Evolutionary conservation across 139 green algal species (phyloP).

Genomic region (Marvania coccoides): DNA sequence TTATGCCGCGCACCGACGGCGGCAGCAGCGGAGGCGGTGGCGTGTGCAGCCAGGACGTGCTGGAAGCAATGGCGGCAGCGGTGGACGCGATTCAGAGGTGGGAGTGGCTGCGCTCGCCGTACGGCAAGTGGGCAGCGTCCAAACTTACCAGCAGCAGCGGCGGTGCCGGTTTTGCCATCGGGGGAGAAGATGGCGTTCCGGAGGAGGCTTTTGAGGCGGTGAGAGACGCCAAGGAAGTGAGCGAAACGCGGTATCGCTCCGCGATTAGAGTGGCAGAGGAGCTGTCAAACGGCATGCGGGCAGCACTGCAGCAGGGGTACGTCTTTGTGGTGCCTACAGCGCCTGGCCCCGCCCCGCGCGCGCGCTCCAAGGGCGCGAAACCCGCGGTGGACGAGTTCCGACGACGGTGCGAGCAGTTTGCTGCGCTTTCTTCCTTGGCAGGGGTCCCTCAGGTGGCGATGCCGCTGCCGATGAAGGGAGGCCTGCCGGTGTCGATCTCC

Average conservation of each 20-base stretch:
- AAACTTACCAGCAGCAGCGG: neutral
- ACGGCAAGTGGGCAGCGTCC: constrained; percentile 8
- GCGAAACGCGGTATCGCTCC: neutral
- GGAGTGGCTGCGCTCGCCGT: constrained; percentile 6
- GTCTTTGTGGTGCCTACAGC: constrained; percentile 29
- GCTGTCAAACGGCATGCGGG: constrained; percentile 7
- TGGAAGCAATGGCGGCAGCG: constrained; percentile 6
- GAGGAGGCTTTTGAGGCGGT: neutral
- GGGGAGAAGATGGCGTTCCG: neutral
- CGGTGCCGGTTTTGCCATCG: neutral
- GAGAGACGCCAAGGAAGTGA: neutral
- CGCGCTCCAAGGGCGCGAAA: too few species aligned
- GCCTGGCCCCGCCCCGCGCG: neutral
- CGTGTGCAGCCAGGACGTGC: neutral
- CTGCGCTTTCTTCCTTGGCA: constrained; percentile 21
- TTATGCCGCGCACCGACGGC: neutral
- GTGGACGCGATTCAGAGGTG: neutral
- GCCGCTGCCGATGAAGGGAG: constrained; percentile 1
- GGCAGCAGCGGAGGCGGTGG: neutral
- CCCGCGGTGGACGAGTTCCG: neutral
- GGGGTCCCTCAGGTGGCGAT: constrained; percentile 27
- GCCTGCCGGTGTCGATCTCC: constrained; percentile 18
- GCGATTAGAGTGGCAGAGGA: constrained; percentile 6
- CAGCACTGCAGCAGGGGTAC: constrained; percentile 20
- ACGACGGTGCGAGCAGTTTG: constrained; percentile 11